phyloP scores from a whole-genome alignment of 169 alveolate species.

The Fabrea salina region DNA sequence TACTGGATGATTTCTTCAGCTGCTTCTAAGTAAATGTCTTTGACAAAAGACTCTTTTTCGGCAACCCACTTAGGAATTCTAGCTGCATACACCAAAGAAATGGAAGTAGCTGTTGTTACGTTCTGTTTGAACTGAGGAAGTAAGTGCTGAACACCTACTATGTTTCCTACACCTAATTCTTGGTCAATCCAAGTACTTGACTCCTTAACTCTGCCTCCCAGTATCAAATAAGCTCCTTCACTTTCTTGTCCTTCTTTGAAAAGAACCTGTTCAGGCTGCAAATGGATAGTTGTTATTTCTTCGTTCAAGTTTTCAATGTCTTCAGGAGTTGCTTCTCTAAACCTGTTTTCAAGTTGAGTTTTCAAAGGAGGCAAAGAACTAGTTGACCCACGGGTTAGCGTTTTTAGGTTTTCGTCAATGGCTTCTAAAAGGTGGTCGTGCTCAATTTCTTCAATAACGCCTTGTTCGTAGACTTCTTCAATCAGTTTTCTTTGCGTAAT shows the following conservation, averaged over 20 bases:
- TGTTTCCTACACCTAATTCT: constrained; percentile 1
- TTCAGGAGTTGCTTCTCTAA: not conserved
- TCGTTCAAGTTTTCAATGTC: constrained; percentile 1
- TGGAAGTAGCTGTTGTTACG: not conserved
- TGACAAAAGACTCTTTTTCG: constrained; percentile 2
- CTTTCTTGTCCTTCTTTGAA: constrained; percentile 7
- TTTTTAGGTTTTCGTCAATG: constrained; percentile 7
- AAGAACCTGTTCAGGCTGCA: constrained; percentile 12
- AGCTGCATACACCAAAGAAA: constrained; percentile 21
- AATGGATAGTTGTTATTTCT: not conserved
- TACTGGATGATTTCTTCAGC: not conserved
- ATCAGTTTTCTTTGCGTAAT: constrained; percentile 14
- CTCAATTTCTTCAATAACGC: constrained; percentile 17
- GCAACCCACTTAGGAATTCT: not conserved
- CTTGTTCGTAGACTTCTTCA: constrained; percentile 13
- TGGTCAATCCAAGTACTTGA: constrained; percentile 9
- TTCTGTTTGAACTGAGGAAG: not conserved
- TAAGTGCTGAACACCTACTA: constrained; percentile 30
- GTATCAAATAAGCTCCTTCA: constrained; percentile 24
- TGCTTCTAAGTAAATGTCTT: constrained; percentile 13
- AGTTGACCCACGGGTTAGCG: not conserved
- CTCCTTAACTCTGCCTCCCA: constrained; percentile 23
- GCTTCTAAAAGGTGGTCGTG: constrained; percentile 2
- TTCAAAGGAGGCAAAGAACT: not conserved
- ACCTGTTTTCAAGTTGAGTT: constrained; percentile 1